Percentiles rank a stretch among this genome's conserved stretches.
Conservation (phyloP, 2,329 filamentous ascomycete genomes). For the Fusarium sp. region DNA sequence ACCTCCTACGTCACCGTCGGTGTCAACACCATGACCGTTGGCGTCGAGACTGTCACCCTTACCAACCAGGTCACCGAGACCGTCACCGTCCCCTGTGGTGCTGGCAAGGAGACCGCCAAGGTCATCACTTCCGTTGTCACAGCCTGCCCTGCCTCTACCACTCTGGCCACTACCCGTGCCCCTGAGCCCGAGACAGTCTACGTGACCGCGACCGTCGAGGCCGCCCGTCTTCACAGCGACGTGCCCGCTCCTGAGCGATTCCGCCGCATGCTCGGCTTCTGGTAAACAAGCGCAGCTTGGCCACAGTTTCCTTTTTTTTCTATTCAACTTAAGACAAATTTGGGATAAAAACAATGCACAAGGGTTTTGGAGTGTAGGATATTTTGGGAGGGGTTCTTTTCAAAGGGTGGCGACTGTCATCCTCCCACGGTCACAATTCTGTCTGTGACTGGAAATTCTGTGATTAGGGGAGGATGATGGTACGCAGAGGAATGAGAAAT, state of each 20-base stretch:
- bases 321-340: slow-evolving; percentile 4
- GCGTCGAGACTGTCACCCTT: slow-evolving; percentile 32
- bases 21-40: slow-evolving; percentile 15
- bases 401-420: background rate
- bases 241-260: slow-evolving; percentile 22
- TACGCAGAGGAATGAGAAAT: slow-evolving; percentile 15
- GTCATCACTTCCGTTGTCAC: slow-evolving; percentile 32
- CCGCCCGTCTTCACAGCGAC: slow-evolving; percentile 9
- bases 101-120: slow-evolving; percentile 17
- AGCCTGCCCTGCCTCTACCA: slow-evolving; percentile 34
- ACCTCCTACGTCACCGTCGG: slow-evolving; percentile 26
- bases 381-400: slow-evolving; percentile 6
- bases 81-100: slow-evolving; percentile 14
- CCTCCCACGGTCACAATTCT: background rate
- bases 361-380: slow-evolving; percentile 8
- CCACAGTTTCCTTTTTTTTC: slow-evolving; percentile 11
- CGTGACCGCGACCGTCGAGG: slow-evolving; percentile 38
- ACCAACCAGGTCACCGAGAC: slow-evolving; percentile 32
- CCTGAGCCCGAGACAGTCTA: slow-evolving; percentile 41
- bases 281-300: slow-evolving; percentile 10
- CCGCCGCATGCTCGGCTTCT: slow-evolving; percentile 38
- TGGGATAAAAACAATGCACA: background rate
- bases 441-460: slow-evolving; percentile 22
- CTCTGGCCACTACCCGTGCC: slow-evolving; percentile 35
- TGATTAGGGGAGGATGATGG: background rate